Conservation (phyloP, 768 basidiomycete species). For the Tephrocybe sp. region DNA sequence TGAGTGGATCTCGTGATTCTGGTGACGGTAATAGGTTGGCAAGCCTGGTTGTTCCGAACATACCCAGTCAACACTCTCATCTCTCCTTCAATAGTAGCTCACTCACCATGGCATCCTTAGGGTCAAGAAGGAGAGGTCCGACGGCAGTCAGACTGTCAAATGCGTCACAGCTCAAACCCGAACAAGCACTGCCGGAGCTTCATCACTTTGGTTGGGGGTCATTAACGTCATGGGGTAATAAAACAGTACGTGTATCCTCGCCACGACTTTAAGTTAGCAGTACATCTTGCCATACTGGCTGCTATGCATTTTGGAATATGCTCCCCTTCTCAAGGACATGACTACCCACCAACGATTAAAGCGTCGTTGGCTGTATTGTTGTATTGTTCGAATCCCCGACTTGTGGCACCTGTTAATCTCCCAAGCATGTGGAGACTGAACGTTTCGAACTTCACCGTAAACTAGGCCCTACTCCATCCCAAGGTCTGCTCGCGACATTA, state of each 20-base stretch:
- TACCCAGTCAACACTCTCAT: neutral
- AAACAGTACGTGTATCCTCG: neutral
- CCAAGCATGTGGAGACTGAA: too few species aligned
- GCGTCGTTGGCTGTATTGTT: too few species aligned
- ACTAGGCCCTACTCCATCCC: too few species aligned
- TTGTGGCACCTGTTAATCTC: too few species aligned
- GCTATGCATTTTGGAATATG: too few species aligned
- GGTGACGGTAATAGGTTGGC: slow-evolving; percentile 27
- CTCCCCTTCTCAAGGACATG: too few species aligned
- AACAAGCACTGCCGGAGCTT: neutral
- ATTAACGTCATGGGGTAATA: neutral
- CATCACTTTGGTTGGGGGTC: neutral
- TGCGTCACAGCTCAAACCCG: slow-evolving; percentile 2
- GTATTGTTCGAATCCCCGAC: too few species aligned
- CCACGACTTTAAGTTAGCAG: too few species aligned
- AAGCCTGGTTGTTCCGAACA: slow-evolving; percentile 23
- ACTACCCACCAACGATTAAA: too few species aligned
- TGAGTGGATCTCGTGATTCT: slow-evolving; percentile 34
- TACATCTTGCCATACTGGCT: too few species aligned
- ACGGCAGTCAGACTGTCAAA: neutral
- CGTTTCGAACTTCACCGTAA: too few species aligned
- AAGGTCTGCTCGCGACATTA: too few species aligned
- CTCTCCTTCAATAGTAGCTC: neutral
- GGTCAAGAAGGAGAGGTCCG: neutral
- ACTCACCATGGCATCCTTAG: slow-evolving; percentile 18